Conservation (phyloP, 805 yeast genomes). For the Yarrowia sp. region DNA sequence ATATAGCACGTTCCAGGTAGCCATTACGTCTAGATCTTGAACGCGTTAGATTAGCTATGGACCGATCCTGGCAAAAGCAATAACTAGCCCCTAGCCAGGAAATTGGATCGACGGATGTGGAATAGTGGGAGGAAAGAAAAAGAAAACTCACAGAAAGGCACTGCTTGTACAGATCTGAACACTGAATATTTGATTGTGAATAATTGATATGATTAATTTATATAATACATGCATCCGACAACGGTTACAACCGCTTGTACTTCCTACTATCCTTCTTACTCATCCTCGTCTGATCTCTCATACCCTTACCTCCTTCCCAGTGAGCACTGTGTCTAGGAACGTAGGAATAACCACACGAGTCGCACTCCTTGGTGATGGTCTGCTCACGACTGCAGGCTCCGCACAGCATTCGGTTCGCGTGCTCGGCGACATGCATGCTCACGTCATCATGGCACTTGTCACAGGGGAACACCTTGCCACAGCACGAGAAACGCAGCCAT, state of each 20-base stretch:
- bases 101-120: slow-evolving; percentile 20
- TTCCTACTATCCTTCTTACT: slow-evolving; percentile 54
- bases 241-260: slow-evolving; percentile 45
- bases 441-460: slow-evolving; percentile 53
- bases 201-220: too few relatives aligned
- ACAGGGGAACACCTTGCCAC: slow-evolving; percentile 54
- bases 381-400: slow-evolving; percentile 73
- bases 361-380: slow-evolving; percentile 59
- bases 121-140: not conserved
- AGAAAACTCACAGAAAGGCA: too few relatives aligned
- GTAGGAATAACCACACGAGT: slow-evolving; percentile 52
- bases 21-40: too few relatives aligned
- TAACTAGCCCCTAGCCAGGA: slow-evolving; percentile 10
- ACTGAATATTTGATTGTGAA: too few relatives aligned
- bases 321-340: slow-evolving; percentile 50
- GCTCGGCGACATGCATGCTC: slow-evolving; percentile 44
- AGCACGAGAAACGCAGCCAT: slow-evolving; percentile 56
- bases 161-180: too few relatives aligned
- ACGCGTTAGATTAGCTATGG: not conserved
- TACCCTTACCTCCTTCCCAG: slow-evolving; percentile 57
- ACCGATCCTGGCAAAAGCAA: slow-evolving; percentile 5
- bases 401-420: slow-evolving; percentile 57
- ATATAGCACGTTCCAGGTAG: too few relatives aligned
- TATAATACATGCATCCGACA: not conserved
- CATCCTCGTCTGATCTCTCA: slow-evolving; percentile 53